A percentile compares a stretch with the other conserved stretches of the same genome.
Evolutionary conservation across 2,329 filamentous ascomycete genomes (phyloP).

Genomic region (Akanthomyces dipterigenus): DNA sequence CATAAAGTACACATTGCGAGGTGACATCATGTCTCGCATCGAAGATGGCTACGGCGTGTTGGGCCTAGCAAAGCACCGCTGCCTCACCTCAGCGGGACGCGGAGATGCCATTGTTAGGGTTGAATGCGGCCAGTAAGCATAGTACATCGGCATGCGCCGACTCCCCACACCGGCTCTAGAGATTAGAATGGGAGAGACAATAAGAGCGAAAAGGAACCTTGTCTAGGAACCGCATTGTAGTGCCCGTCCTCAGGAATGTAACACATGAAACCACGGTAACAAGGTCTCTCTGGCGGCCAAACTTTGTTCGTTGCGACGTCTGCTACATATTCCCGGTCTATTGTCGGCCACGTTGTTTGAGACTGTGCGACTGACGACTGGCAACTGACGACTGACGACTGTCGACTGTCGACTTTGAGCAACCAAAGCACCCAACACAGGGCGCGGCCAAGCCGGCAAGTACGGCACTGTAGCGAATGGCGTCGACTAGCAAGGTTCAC

Average conservation of each 20-base stretch:
- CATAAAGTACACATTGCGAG: background rate
- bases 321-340: background rate
- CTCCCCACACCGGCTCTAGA: background rate
- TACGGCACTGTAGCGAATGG: background rate
- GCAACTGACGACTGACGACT: background rate
- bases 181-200: background rate
- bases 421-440: background rate
- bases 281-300: too few species aligned
- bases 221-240: background rate
- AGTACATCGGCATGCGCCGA: background rate
- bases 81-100: background rate
- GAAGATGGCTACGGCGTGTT: conserved; percentile 4
- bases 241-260: background rate
- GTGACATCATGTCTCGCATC: conserved; percentile 11
- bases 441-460: background rate
- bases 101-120: background rate
- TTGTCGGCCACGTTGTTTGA: background rate
- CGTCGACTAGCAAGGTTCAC: conserved; percentile 2
- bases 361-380: background rate
- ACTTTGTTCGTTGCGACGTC: background rate
- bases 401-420: background rate
- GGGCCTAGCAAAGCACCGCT: background rate
- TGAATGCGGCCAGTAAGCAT: background rate
- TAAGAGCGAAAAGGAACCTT: background rate
- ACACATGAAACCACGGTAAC: background rate